phyloP scores from a whole-genome alignment of 495 filamentous ascomycete genomes.

The Polyplosphaeria fusca region DNA sequence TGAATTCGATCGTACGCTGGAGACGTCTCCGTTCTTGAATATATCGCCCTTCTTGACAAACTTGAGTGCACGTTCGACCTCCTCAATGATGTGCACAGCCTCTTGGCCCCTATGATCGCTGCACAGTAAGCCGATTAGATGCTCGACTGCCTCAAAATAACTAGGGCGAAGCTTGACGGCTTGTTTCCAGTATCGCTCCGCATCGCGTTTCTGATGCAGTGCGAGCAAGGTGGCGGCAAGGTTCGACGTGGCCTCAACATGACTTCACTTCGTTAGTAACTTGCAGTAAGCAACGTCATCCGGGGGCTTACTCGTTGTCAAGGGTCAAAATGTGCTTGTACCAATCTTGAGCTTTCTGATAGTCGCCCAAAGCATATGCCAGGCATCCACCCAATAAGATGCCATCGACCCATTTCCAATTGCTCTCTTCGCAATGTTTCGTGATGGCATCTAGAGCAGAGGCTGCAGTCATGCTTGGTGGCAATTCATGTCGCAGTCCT shows the following conservation, averaged over 20 bases:
- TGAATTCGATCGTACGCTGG: conserved; percentile 56
- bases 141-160: conserved; percentile 95
- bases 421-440: conserved; percentile 77
- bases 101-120: conserved; percentile 77
- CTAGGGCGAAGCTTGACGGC: conserved; percentile 80
- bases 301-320: conserved; percentile 65
- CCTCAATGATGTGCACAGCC: conserved; percentile 84
- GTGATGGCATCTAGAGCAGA: conserved; percentile 76
- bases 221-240: conserved; percentile 85
- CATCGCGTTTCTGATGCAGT: conserved; percentile 76
- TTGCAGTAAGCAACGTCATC: background rate
- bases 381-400: conserved; percentile 92
- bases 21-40: conserved; percentile 52
- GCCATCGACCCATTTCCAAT: conserved; percentile 92
- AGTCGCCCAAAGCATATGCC: conserved; percentile 86
- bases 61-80: conserved; percentile 74
- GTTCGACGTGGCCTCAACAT: conserved; percentile 94
- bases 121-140: conserved; percentile 85
- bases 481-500: conserved; percentile 17
- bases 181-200: conserved; percentile 79
- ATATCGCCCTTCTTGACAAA: conserved; percentile 50
- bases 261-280: conserved; percentile 52
- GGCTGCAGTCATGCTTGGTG: conserved; percentile 51
- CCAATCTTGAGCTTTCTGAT: conserved; percentile 82
- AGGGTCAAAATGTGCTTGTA: conserved; percentile 80